These are phyloP conservation scores for Tuber calosporum DNA, from an alignment of 495 filamentous ascomycete genomes.

Conservation along the genomic window DNA sequence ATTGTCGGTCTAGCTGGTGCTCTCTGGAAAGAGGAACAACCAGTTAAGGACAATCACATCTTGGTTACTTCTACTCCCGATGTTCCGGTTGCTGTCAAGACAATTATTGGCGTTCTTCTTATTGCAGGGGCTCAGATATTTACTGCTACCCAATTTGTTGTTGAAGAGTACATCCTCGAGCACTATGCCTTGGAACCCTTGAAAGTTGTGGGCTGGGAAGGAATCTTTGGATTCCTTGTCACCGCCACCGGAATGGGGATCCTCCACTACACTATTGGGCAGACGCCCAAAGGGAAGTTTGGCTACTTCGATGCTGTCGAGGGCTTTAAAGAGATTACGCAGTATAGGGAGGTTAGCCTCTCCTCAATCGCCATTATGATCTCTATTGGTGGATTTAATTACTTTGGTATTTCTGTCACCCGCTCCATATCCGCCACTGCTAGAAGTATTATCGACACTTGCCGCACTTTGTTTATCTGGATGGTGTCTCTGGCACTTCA, in stretches of 20 bases:
- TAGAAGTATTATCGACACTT: constrained; percentile 92
- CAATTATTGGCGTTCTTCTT: constrained; percentile 73
- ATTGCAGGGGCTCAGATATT: constrained; percentile 95
- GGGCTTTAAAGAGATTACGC: constrained; percentile 67
- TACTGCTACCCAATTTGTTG: constrained; percentile 89
- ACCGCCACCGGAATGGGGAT: constrained; percentile 74
- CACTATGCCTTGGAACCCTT: constrained; percentile 81
- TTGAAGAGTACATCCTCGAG: constrained; percentile 92
- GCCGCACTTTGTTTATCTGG: constrained; percentile 97
- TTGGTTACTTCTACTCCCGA: constrained; percentile 10
- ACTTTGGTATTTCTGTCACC: constrained; percentile 91
- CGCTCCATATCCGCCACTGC: constrained; percentile 81
- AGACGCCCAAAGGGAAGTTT: constrained; percentile 62
- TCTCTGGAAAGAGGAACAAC: constrained; percentile 60
- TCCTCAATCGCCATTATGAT: constrained; percentile 88
- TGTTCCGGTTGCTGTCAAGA: constrained; percentile 52
- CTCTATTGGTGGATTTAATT: constrained; percentile 98
- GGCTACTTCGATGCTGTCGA: constrained; percentile 87
- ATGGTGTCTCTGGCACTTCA: constrained; percentile 84
- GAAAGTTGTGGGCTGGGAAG: constrained; percentile 92
- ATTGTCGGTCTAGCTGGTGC: constrained; percentile 83
- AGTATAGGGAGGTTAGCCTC: constrained; percentile 60
- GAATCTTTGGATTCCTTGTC: constrained; percentile 79
- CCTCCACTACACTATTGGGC: constrained; percentile 67
- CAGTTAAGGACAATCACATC: constrained; percentile 21